Percentiles rank a stretch among this genome's conserved stretches.
Evolutionary conservation across 1,284 basidiomycete genomes (phyloP).

Genomic region (Cutaneotrichosporon sp.): DNA sequence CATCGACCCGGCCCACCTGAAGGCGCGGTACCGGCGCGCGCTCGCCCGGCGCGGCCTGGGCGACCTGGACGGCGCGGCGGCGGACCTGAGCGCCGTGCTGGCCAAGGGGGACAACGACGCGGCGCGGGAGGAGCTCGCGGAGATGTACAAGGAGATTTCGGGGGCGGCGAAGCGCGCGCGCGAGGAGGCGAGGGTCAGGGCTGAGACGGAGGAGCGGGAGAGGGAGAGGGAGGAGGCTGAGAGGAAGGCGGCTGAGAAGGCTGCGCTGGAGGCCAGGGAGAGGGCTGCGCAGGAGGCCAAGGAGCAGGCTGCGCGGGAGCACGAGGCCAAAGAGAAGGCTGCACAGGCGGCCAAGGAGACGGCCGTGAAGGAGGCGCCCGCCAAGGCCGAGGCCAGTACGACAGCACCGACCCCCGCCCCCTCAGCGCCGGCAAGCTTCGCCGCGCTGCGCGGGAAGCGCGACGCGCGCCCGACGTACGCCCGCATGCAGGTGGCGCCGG

Average conservation of each 20-base stretch:
- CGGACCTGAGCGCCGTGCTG: slow-evolving; percentile 13
- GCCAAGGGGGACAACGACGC: slow-evolving; percentile 34
- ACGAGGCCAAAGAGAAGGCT: background rate
- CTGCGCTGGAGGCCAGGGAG: background rate
- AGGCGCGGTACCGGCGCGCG: slow-evolving; percentile 49
- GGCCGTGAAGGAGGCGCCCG: no score
- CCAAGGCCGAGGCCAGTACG: no score
- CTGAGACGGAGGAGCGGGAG: background rate
- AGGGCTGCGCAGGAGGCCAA: no score
- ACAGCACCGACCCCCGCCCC: no score
- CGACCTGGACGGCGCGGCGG: slow-evolving; percentile 29
- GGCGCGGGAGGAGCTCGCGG: slow-evolving; percentile 38
- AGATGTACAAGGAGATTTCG: slow-evolving; percentile 21
- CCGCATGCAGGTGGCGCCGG: background rate
- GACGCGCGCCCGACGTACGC: slow-evolving; percentile 20
- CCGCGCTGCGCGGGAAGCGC: slow-evolving; percentile 29
- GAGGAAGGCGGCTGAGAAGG: background rate
- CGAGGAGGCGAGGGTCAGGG: background rate
- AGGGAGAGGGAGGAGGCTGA: background rate
- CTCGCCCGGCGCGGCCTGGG: slow-evolving; percentile 42
- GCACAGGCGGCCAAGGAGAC: no score
- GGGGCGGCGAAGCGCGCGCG: background rate
- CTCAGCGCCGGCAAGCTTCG: slow-evolving; percentile 25
- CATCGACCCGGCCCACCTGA: slow-evolving; percentile 35
- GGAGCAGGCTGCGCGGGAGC: background rate